phyloP scores from a whole-genome alignment of 2,329 filamentous ascomycete species.

The Monosporascus sp. region DNA sequence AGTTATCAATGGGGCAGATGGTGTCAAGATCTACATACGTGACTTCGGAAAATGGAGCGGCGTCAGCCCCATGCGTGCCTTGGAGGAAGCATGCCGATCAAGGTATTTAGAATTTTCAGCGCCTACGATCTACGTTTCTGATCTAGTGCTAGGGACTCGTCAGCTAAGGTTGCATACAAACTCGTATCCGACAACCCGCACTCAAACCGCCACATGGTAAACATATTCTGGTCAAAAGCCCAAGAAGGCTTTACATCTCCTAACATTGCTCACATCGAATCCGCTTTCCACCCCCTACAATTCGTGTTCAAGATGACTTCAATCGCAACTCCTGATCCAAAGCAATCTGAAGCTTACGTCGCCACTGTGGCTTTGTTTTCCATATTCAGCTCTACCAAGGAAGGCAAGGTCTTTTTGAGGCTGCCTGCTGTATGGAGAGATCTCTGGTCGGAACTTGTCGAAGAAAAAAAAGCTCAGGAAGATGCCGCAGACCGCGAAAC shows the following conservation, averaged over 20 bases:
- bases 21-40: constrained; percentile 57
- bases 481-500: constrained; percentile 66
- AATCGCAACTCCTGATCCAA: constrained; percentile 66
- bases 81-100: constrained; percentile 85
- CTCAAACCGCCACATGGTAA: constrained; percentile 69
- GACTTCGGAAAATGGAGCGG: constrained; percentile 84
- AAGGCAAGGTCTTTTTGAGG: constrained; percentile 78
- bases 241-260: constrained; percentile 45
- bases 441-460: constrained; percentile 74
- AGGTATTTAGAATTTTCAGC: constrained; percentile 43
- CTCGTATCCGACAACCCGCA: constrained; percentile 69
- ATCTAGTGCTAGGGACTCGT: constrained; percentile 55
- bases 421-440: constrained; percentile 79
- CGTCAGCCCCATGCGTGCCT: constrained; percentile 65
- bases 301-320: constrained; percentile 69
- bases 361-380: constrained; percentile 79
- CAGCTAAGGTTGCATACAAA: constrained; percentile 61
- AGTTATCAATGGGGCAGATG: constrained; percentile 47
- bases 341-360: constrained; percentile 83
- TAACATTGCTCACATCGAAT: constrained; percentile 38
- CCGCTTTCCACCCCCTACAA: constrained; percentile 40
- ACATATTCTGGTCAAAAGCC: constrained; percentile 72
- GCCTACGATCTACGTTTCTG: constrained; percentile 7
- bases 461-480: constrained; percentile 61
- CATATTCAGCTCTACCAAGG: constrained; percentile 70